phyloP scores from a whole-genome alignment of 176 grass and related monocot species.

The Aegilops tauschii region DNA sequence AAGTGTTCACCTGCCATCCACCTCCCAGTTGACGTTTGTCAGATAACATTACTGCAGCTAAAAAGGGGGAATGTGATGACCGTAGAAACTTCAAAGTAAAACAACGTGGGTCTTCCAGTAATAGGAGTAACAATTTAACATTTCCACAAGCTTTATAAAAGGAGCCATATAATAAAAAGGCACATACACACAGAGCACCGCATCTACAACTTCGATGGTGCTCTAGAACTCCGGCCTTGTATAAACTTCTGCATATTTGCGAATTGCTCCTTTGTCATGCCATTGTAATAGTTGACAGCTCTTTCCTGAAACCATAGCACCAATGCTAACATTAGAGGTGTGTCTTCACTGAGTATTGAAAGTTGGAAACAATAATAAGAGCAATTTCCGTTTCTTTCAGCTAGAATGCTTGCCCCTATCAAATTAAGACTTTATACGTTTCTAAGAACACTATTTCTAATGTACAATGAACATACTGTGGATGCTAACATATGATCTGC shows the following conservation, averaged over 20 bases:
- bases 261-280: conserved; percentile 97
- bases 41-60: too few relatives aligned
- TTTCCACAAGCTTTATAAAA: background rate
- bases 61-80: background rate
- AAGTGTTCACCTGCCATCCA: too few relatives aligned
- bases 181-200: background rate
- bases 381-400: background rate
- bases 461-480: background rate
- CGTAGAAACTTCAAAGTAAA: background rate
- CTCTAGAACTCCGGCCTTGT: conserved; percentile 52
- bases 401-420: background rate
- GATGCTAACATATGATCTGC: background rate
- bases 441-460: background rate
- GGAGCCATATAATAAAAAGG: background rate
- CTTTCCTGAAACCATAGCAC: conserved; percentile 62
- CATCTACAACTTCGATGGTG: conserved; percentile 71
- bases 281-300: conserved; percentile 71
- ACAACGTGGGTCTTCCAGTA: background rate
- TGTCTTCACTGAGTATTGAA: background rate
- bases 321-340: conserved; percentile 1
- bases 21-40: too few relatives aligned
- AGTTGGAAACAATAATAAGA: background rate
- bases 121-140: background rate
- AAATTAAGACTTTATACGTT: background rate
- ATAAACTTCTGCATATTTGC: conserved; percentile 87